Base-by-base conservation (phyloP, 169 alveolate genomes). In the Plasmodium malariae region DNA sequence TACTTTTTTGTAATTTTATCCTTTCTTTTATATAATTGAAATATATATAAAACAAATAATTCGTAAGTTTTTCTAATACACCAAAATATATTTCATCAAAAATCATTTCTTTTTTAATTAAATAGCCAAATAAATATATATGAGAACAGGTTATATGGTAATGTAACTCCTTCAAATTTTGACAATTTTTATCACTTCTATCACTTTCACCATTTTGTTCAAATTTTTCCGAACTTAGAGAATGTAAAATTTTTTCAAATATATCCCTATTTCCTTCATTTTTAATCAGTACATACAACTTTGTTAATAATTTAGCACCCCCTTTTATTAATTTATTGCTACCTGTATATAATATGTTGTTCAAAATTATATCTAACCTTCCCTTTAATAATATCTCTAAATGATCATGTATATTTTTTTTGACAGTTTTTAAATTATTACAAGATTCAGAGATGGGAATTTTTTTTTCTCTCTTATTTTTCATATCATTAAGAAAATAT, bases 71-170 rank as follows among this genome's bases (percentile, higher is more conserved):
- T 59, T 80, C 85, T 28, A 80, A 69, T 30, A 80, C 19, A 5
- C 32, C 19, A 60, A 24, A 45, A 54, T 80, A 80, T 71, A 37
- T 80, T 43, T 80, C 55, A 80, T 32, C 60, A 80, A 80, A 65
- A 12, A 12, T 6, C 12, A 32, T 67, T 51, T 80, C 85, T 55
- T 65, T 80, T 80, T 80, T 80, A 48, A 80, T 80, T 24, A 80
- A 14, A 12, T 67, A 60, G 2, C 90, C 90, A 67, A 80, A 80
- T 14, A 67, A 45, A 30, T 60, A 67, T 57, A 80, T 51, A 49
- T 26, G n/a, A 14, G 67, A 54, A 43, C 72, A 80, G 17, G 49
- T 37, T 7, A 28, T 45, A 12, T 28, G 14, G 28, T 28, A 32
- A 7, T 55, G 11, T 34, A 28, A 32, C 21, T 19, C n/a, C 28